These are phyloP conservation scores for Quillaja saponaria DNA, from an alignment of 306 rosid species.

Conservation along the genomic window DNA sequence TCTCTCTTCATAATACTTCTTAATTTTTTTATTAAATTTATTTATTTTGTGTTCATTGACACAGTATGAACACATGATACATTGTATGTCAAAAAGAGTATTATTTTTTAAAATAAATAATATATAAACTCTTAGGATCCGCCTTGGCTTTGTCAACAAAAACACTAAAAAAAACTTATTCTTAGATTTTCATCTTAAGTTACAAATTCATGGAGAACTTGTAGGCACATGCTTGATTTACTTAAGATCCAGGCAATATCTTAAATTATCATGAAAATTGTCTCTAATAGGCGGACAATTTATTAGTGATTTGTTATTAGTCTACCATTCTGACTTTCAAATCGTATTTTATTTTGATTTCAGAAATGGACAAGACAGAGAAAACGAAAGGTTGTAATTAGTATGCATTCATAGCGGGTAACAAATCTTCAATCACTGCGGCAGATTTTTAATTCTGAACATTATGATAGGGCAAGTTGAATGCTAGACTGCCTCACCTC, in stretches of 20 bases:
- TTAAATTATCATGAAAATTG: conserved; percentile 20
- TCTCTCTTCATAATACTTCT: too few relatives aligned
- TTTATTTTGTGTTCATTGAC: too few relatives aligned
- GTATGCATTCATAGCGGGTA: conserved; percentile 24
- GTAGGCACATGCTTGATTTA: neutral
- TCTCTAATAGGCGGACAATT: conserved; percentile 10
- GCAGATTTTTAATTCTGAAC: conserved; percentile 2
- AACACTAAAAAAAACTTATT: neutral
- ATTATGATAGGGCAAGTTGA: too few relatives aligned
- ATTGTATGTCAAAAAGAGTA: too few relatives aligned
- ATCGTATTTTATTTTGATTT: neutral
- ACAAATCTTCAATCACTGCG: conserved; percentile 18
- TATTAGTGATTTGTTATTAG: neutral
- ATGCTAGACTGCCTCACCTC: too few relatives aligned
- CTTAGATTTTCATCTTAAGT: neutral
- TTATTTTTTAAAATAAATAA: too few relatives aligned
- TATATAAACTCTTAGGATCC: too few relatives aligned
- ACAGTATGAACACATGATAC: too few relatives aligned
- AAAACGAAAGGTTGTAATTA: neutral
- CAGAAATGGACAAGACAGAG: neutral
- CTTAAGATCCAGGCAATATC: neutral
- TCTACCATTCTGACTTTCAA: conserved; percentile 5
- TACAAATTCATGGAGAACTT: neutral
- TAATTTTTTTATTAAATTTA: too few relatives aligned
- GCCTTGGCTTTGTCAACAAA: too few relatives aligned